These are phyloP conservation scores for Plasmodium fragile DNA, from an alignment of 169 alveolate species.

Conservation along the genomic window DNA sequence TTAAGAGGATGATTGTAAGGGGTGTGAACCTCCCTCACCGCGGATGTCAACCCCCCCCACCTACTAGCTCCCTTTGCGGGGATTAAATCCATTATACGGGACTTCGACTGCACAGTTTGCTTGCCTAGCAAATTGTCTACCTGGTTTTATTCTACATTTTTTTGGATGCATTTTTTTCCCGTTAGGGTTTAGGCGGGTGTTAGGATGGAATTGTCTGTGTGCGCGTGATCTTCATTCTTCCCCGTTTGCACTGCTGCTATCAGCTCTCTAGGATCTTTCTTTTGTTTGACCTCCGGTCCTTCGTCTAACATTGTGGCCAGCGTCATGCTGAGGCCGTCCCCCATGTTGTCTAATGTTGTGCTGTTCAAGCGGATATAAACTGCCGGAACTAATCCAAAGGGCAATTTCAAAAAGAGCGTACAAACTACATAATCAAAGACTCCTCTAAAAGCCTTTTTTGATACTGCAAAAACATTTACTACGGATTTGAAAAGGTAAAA, in stretches of 20 bases:
- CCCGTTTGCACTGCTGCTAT: background rate
- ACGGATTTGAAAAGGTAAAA: slow-evolving; percentile 31
- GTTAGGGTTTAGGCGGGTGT: background rate
- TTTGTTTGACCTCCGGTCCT: background rate
- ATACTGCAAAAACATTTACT: slow-evolving; percentile 42
- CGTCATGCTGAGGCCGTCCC: background rate
- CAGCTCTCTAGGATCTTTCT: background rate
- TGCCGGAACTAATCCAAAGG: slow-evolving; percentile 54
- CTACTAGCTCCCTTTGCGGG: background rate
- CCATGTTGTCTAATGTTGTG: background rate
- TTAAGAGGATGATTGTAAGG: background rate
- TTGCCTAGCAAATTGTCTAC: background rate
- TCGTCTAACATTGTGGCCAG: background rate
- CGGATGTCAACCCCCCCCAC: background rate
- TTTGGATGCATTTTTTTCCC: background rate
- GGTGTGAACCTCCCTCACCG: background rate
- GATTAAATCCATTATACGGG: background rate
- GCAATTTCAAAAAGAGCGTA: slow-evolving; percentile 27
- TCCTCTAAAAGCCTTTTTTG: slow-evolving; percentile 34
- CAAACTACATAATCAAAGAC: background rate
- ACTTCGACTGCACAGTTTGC: background rate
- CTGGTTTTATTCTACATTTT: background rate
- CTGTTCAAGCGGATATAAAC: background rate
- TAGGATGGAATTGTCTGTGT: background rate
- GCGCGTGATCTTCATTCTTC: background rate